Evolutionary conservation across 2,329 filamentous ascomycete species (phyloP), one percentile per base, ranked within the genome.

Genomic region (Fusarium ambrosium): DNA sequence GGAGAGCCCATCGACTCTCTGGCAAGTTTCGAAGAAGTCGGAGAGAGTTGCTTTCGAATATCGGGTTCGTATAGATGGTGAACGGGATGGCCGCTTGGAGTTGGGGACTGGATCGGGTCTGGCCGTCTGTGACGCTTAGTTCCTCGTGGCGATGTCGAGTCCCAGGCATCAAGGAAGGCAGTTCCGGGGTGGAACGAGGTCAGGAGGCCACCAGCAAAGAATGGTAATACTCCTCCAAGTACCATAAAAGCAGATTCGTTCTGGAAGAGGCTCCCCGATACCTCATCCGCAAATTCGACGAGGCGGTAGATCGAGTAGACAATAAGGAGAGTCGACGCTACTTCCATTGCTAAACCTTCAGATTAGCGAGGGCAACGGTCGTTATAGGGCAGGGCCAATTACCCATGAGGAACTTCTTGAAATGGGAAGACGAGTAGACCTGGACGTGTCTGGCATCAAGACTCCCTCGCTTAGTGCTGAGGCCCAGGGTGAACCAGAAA

Each of bases 391-490:
- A 48, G 10, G n/a, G 14, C 6, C 8, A 78, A 84, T 70, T 82
- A 89, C 88, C 82, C 62, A 85, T 73, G 5, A 89, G 78, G 48
- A 87, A 87, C 5, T 79, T 78, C 62, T 80, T 85, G 73, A 88
- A 89, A 7, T 79, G 78, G 0, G 77, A 65, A 2, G 86, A 86
- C 10, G 80, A 80, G 72, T 88, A 88, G 18, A 87, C 76, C 3
- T 77, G 71, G 0, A 82, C 79, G 66, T 84, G 84, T 16, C 79
- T 83, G 6, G 80, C 77, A 69, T 88, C 85, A 10, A 86, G 79
- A 16, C 78, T 73, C 34, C 84, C 81, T 37, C 80, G 81, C 18
- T 82, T 82, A 16, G 81, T 83, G 58, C 80, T 81, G 9, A 88
- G 72, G 39, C 80, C 80, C 37, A 84, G 74, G 16, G 82, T 82